phyloP scores from a whole-genome alignment of 179 eudicot genomes.

The Nepenthes alata region DNA sequence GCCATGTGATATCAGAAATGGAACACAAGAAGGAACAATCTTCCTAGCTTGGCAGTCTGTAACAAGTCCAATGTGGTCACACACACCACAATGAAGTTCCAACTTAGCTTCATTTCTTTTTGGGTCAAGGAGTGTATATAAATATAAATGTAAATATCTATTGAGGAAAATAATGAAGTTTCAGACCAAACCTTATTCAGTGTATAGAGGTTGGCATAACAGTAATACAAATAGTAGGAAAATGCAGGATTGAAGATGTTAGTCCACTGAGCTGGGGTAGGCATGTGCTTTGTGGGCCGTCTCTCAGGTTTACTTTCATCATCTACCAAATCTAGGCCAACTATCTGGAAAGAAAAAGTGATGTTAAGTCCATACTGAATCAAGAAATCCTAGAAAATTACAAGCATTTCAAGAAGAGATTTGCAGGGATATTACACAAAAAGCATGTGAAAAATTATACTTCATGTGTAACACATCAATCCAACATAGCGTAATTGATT shows the following conservation, averaged over 20 bases:
- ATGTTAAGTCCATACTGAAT: background rate
- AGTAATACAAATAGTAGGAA: conserved; percentile 85
- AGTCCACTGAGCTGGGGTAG: conserved; percentile 94
- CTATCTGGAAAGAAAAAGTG: conserved; percentile 43
- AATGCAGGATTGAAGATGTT: conserved; percentile 94
- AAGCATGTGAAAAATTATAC: background rate
- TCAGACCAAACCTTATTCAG: conserved; percentile 62
- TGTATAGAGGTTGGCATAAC: conserved; percentile 95
- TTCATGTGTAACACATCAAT: too few species aligned
- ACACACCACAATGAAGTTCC: too few species aligned
- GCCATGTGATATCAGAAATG: too few species aligned
- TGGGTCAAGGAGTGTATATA: too few species aligned
- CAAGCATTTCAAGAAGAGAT: background rate
- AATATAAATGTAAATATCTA: too few species aligned
- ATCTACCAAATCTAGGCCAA: conserved; percentile 96
- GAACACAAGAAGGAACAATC: too few species aligned
- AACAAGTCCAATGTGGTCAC: too few species aligned
- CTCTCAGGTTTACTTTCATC: conserved; percentile 99
- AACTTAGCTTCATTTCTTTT: too few species aligned
- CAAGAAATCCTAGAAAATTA: background rate
- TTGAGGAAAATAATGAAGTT: background rate
- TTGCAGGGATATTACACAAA: background rate
- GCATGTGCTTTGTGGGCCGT: conserved; percentile 99
- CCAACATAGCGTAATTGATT: too few species aligned
- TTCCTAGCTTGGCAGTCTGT: too few species aligned